Base-by-base conservation (phyloP, 306 rosid species). In the Begonia masoniana region DNA sequence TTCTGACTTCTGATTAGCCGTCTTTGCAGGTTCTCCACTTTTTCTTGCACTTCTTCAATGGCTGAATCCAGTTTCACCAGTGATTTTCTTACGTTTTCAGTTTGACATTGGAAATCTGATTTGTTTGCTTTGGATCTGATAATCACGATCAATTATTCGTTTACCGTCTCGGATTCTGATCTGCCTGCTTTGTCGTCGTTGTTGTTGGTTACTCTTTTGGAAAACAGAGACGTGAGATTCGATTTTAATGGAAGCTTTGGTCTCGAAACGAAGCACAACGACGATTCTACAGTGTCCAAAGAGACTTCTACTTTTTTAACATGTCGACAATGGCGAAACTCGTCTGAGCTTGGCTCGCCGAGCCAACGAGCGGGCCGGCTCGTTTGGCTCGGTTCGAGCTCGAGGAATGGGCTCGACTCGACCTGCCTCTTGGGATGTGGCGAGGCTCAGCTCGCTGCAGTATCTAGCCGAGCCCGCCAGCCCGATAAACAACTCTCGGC, bases 1-100 rank as follows among this genome's bases (percentile, higher is more conserved):
- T n/a, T n/a, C n/a, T n/a, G n/a, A n/a, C n/a, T 42, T 48, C 51
- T 56, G 63, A 71, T 71, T 16, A 71, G 41, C 41, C 42, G 63
- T 35, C 64, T 46, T 16, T 51, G 61, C 2, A 71, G 57, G 17
- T 26, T 9, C 12, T 60, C 52, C 0, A 71, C 9, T 42, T 54
- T 45, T 31, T 43, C 54, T 53, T 64, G 58, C 16, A 64, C 10
- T 6, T 50, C 63, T 36, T 64, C 52, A 19, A 64, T 66, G 41
- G 39, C 35, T 6, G 23, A 8, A 62, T 64, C 66, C 6, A 59
- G 45, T 15, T 54, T 61, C 35, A 13, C 58, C 1, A 54, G 61
- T 13, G 15, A 41, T 15, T 13, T 45, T 12, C 55, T 50, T 50
- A 46, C 42, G 51, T 51, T 60, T 50, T 43, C 56, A 4, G 54